Percentiles rank a stretch among this genome's conserved stretches.
Conservation (phyloP, 2,329 filamentous ascomycete species). For the Chalara sp. region DNA sequence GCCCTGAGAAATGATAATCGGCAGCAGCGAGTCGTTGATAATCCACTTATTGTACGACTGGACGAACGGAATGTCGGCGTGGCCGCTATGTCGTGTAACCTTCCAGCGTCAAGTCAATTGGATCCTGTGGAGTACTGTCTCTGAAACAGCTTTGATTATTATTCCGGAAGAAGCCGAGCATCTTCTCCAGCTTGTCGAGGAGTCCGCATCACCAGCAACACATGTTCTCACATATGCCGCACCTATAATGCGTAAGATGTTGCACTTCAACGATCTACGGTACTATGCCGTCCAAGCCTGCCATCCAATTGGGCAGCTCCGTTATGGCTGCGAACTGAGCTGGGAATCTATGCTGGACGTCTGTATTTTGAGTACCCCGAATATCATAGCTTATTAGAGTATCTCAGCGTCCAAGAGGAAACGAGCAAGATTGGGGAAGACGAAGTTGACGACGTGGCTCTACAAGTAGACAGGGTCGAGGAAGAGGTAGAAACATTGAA, state of each 20-base stretch:
- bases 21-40: too few species aligned
- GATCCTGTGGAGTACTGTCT: conserved; percentile 48
- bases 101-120: conserved; percentile 47
- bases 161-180: conserved; percentile 57
- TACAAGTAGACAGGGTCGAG: neutral
- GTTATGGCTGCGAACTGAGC: neutral
- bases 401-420: conserved; percentile 9
- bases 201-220: conserved; percentile 14
- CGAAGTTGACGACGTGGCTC: conserved; percentile 2
- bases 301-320: neutral
- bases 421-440: conserved; percentile 1
- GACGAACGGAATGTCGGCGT: too few species aligned
- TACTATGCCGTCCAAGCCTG: neutral
- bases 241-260: conserved; percentile 53
- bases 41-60: too few species aligned
- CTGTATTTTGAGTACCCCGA: neutral
- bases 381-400: too few species aligned
- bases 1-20: too few species aligned
- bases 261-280: conserved; percentile 46
- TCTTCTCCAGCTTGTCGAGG: conserved; percentile 39
- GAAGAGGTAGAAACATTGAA: neutral
- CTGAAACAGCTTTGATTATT: conserved; percentile 46
- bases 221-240: conserved; percentile 52
- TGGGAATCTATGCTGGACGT: neutral
- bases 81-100: too few species aligned